Conservation (phyloP, 2,329 filamentous ascomycete genomes). For the Paecilomyces niveus region DNA sequence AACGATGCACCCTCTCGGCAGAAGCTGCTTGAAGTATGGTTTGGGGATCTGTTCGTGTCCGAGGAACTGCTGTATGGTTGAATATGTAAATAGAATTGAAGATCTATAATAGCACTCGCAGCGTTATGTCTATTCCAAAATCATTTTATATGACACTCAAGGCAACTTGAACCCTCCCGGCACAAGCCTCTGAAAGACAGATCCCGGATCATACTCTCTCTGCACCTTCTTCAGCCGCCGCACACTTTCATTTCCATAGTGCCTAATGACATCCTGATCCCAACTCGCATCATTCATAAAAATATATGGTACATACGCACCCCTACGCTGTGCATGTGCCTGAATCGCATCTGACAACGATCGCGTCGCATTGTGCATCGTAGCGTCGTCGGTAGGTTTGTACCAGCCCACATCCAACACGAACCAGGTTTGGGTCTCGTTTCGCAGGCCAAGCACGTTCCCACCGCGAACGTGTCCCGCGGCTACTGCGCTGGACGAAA, state of each 20-base stretch:
- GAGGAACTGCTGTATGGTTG: too few relatives aligned
- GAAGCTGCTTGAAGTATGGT: too few relatives aligned
- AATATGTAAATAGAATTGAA: too few relatives aligned
- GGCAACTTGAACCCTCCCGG: conserved; percentile 10
- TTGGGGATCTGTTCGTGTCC: too few relatives aligned
- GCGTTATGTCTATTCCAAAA: too few relatives aligned
- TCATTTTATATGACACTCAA: too few relatives aligned
- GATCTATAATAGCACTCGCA: too few relatives aligned
- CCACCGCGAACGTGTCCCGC: conserved; percentile 19
- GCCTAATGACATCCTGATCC: conserved; percentile 9
- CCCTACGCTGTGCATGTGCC: not conserved
- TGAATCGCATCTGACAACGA: not conserved
- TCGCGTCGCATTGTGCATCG: not conserved
- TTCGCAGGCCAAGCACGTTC: conserved; percentile 22
- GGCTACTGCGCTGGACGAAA: conserved; percentile 18
- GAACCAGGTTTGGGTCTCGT: conserved; percentile 22
- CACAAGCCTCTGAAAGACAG: conserved; percentile 8
- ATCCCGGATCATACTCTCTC: conserved; percentile 6
- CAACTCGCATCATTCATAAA: conserved; percentile 1
- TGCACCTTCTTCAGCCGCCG: conserved; percentile 3
- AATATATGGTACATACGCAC: not conserved
- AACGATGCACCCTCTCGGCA: too few relatives aligned
- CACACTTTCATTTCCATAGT: conserved; percentile 10
- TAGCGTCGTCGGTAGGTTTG: conserved; percentile 2
- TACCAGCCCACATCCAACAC: conserved; percentile 20